A percentile compares a stretch with the other conserved stretches of the same genome.
Evolutionary conservation across 805 yeast genomes (phyloP).

Genomic region (Yarrowia alimentaria): DNA sequence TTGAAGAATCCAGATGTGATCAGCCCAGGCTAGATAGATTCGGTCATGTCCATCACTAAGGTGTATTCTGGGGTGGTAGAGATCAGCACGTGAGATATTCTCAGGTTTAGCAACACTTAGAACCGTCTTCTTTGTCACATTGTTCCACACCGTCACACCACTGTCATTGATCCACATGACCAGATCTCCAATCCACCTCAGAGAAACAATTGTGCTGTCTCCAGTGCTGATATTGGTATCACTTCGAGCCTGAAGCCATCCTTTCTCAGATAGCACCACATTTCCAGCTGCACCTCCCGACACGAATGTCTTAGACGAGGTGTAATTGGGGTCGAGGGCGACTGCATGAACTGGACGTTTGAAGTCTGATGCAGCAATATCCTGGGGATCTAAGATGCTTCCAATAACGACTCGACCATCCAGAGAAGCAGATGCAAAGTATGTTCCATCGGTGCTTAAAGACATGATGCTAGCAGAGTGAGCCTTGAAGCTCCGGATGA

Average conservation of each 20-base stretch:
- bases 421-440: conserved; percentile 84
- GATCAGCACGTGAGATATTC: conserved; percentile 62
- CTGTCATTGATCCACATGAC: conserved; percentile 80
- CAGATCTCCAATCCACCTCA: conserved; percentile 62
- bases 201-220: conserved; percentile 67
- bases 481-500: conserved; percentile 72
- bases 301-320: conserved; percentile 59
- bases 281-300: conserved; percentile 92
- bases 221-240: conserved; percentile 57
- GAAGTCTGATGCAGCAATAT: conserved; percentile 73
- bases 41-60: conserved; percentile 55
- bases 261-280: conserved; percentile 66
- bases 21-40: conserved; percentile 79
- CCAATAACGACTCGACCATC: conserved; percentile 92
- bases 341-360: conserved; percentile 87
- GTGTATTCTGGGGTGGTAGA: conserved; percentile 78
- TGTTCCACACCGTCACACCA: conserved; percentile 71
- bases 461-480: conserved; percentile 82
- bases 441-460: conserved; percentile 66
- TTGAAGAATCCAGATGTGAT: conserved; percentile 68
- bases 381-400: conserved; percentile 57
- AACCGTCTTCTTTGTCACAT: conserved; percentile 50
- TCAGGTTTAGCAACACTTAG: conserved; percentile 56
- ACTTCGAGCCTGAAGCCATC: conserved; percentile 82
- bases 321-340: conserved; percentile 70